Evolutionary conservation across 768 basidiomycete genomes (phyloP), one percentile per base, ranked within the genome.

Genomic region (Hygrophorus pudorinus): DNA sequence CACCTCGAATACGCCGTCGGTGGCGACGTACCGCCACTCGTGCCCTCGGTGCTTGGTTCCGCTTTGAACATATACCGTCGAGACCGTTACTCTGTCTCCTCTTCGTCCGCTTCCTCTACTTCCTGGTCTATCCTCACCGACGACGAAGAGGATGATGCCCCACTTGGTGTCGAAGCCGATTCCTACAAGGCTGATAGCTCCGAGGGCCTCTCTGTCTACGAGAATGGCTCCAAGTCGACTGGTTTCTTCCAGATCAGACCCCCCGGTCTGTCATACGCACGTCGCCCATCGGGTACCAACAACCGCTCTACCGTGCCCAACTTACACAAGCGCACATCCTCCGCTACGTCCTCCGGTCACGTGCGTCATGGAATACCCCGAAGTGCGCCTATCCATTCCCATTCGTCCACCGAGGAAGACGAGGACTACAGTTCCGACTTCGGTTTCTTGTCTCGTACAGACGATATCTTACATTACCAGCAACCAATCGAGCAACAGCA

Each of bases 261-360:
- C 48, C 56, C 66, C 12, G 72, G 68, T 37, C 64, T 85, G 3
- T 75, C 73, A 5, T 85, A 83, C 53, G 70, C 81, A 43, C 78
- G 84, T 45, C 71, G 78, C 11, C 81, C 83, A 1, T 83, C 83
- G 28, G 68, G 78, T 7, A 85, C 78, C 38, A 85, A 86, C 65
- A 76, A 77, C 53, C 72, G 67, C 31, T 77, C 78, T 4, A 76
- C 72, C 38, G 71, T 79, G 17, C 75, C 79, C 44, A 65, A 68
- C 44, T 64, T 76, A 37, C 75, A 78, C 54, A 63, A 67, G 45
- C 76, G 74, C 56, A 67, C 67, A 29, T 71, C 70, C n/a, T 77
- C 75, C 20, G 51, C 52, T 16, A 70, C 73, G 6, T 57, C 61
- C 12, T 50, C 63, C 17, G 51, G 54, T 33, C 62, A 65, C 56